Evolutionary conservation across 2,329 filamentous ascomycete genomes (phyloP), one percentile per base, ranked within the genome.

Genomic region (Paecilomyces variotii): DNA sequence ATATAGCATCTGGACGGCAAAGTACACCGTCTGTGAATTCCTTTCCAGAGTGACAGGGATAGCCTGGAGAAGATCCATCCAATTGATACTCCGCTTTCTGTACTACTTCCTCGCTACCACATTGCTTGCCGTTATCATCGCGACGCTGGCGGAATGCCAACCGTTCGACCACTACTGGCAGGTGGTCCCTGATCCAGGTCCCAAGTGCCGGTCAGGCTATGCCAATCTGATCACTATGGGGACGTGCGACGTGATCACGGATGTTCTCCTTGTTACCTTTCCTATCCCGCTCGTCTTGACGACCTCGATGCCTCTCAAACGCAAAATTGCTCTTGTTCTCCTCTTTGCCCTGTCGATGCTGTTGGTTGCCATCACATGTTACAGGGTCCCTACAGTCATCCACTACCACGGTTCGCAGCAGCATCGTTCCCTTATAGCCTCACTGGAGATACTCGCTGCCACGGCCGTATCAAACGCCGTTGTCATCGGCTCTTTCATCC

Each of bases 151-250:
- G 53, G 94, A 97, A 78, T 99, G 94, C 70, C 89, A 81, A 11
- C 89, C 90, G 5, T 88, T 90, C 65, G 63, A 72, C 55, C 83
- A 87, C 67, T 90, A 91, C 76, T 92, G 88, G 87, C 89, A 91
- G 74, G 87, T 92, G 14, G 70, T 84, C n/a, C 89, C 94, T 2
- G 90, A 96, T 70, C 93, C 94, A 2, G 91, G 91, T 39, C 85
- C 88, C 30, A 82, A 84, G 68, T 99, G 94, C 72, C 88, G 94
- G 54, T 87, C 92, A 74, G 92, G 90, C 54, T 95, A 89, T 67
- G 89, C 84, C 12, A 91, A 97, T 67, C 83, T 97, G 55, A 79
- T 97, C 62, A 92, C 90, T 28, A 94, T 96, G 87, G 91, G 90
- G n/a, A 82, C 84, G 4, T 89, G 88, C 73, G 94, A 97, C 70